Base-by-base conservation (phyloP, 768 basidiomycete genomes). In the Postia placenta region DNA sequence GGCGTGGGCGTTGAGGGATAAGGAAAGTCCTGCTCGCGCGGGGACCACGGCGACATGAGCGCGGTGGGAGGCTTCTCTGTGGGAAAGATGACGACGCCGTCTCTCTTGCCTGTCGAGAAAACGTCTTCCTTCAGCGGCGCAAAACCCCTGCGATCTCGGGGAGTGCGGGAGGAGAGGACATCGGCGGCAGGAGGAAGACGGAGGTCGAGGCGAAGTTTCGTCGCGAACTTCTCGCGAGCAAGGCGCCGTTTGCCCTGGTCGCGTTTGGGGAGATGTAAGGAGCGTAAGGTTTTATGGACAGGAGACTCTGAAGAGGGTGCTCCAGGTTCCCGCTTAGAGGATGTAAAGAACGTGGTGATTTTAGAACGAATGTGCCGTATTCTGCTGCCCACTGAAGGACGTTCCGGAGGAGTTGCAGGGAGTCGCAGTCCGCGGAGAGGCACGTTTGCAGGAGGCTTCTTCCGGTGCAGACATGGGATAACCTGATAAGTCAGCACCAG, bases 21-120 rank as follows among this genome's bases (percentile, higher is more conserved):
- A 5, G 54, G 57, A 24, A 45, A 58, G 7, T 54, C 42, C 48
- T 57, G 51, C 43, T 63, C 61, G 36, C 47, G 42, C 14, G 56
- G 56, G 3, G 58, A 63, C 60, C 58, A 60, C 1, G 61, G 61
- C 7, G 61, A 60, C 20, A 62, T 42, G 22, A 59, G n/a, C 3
- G 59, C 59, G n/a, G 49, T 47, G 14, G 26, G 14, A 2, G 60
- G 60, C n/a, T 40, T 42, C 26, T 47, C 43, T 15, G 50, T 53
- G 5, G 12, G 39, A 27, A 45, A 38, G 5, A 24, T 11, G 25
- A 47, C 47, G 26, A 48, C 46, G 41, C 51, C 46, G 3, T 48
- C 42, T 46, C 42, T 49, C 11, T 15, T 27, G 20, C 24, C 9
- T 4, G 37, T 33, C 2, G 49, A 35, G 48, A 46, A 58, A 5